phyloP scores from a whole-genome alignment of 139 green algal species.

The Marvania coccoides region DNA sequence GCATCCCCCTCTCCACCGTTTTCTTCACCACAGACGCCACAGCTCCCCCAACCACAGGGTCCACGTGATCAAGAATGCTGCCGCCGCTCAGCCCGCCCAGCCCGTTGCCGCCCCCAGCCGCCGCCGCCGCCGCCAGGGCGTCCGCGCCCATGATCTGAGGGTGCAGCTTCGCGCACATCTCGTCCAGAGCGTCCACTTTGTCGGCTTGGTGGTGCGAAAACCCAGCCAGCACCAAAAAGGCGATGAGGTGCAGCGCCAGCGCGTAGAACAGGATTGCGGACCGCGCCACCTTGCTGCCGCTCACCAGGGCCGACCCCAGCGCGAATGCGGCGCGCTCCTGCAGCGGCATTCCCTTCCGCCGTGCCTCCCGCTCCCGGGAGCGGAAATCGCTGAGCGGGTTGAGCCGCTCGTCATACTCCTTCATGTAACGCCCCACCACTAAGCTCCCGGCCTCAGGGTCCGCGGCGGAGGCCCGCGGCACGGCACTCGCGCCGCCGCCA shows the following conservation, averaged over 20 bases:
- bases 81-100: too few species aligned
- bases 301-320: constrained; percentile 30
- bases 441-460: constrained; percentile 53
- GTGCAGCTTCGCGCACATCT: constrained; percentile 12
- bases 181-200: constrained; percentile 21
- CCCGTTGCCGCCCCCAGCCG: not conserved
- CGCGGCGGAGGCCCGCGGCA: constrained; percentile 1
- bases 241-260: constrained; percentile 72
- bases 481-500: not conserved
- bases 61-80: too few species aligned
- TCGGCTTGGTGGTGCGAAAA: constrained; percentile 1
- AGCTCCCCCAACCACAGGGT: constrained; percentile 1
- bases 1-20: too few species aligned
- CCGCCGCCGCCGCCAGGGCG: not conserved
- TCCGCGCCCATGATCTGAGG: not conserved
- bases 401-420: constrained; percentile 80
- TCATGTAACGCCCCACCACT: constrained; percentile 72
- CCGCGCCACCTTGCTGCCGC: constrained; percentile 18
- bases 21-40: too few species aligned
- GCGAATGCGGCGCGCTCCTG: constrained; percentile 16
- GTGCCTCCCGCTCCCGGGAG: constrained; percentile 16
- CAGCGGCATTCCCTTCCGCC: constrained; percentile 14
- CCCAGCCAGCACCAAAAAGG: constrained; percentile 58
- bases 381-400: constrained; percentile 77
- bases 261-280: constrained; percentile 71